Base-by-base conservation (phyloP, 805 yeast species). In the Kazachstania africana region DNA sequence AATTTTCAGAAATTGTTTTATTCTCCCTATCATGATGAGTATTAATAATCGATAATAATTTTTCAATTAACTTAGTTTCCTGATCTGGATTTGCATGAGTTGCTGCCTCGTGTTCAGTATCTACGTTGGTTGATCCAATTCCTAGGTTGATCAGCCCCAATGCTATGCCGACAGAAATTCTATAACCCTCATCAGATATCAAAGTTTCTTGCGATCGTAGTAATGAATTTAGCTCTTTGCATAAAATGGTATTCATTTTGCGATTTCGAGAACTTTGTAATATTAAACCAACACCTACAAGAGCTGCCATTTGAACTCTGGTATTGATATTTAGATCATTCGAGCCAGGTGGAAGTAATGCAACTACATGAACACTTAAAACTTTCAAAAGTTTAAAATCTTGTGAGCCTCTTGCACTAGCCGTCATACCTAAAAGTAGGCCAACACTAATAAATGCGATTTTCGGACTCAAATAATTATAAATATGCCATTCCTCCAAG, bases 401-500 rank as follows among this genome's bases (percentile, higher is more conserved):
- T 83, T 80, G 80, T 0, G 87, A 63, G 2, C 96, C 87, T 42
- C 65, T 65, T 36, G 75, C 61, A 55, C 95, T 82, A 0, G 95
- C 95, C 13, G 95, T 75, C 83, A 88, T 78, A 1, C 99, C 99
- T 12, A 91, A 57, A 22, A 91, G 59, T 27, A 91, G 62, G 0
- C 96, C 97, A 22, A 85, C 76, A 52, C 94, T 82, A 0, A 94
- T 82, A 25, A 69, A 69, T 3, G 78, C 71, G 45, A 82, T 84
- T 42, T 91, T 87, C 1, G 95, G 94, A 0, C 95, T 94, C 32
- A 91, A 59, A 43, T 84, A 85, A 48, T 88, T 87, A 53, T 84
- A 91, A 19, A 88, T 80, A 50, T 87, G 95, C 96, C 97, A 91
- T 53, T 91, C 95, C 47, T 88, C 97, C 16, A 91, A 58, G 26